Percentiles rank a stretch among this genome's conserved stretches.
These are phyloP conservation scores for Protomyces inouyei DNA, from an alignment of 1,139 yeast species.

Conservation along the genomic window DNA sequence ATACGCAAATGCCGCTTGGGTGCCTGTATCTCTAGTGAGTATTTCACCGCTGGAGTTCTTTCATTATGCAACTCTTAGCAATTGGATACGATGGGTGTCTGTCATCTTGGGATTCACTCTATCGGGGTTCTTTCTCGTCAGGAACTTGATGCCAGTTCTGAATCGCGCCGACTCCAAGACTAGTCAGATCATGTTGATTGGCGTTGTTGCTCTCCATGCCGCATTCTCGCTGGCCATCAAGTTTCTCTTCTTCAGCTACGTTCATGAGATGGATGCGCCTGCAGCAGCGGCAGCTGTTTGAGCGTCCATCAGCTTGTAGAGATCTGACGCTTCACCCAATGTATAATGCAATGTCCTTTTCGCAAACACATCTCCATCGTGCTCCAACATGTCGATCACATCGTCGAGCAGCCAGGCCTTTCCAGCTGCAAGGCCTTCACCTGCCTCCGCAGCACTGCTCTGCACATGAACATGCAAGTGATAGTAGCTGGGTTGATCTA, in stretches of 20 bases:
- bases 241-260: constrained; percentile 38
- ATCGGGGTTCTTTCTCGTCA: constrained; percentile 41
- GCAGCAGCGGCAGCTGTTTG: background rate
- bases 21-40: constrained; percentile 60
- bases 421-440: constrained; percentile 68
- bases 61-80: constrained; percentile 39
- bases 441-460: constrained; percentile 67
- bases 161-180: constrained; percentile 38
- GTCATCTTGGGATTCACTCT: constrained; percentile 41
- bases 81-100: constrained; percentile 41
- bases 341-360: constrained; percentile 52
- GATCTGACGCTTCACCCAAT: constrained; percentile 70
- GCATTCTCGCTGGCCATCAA: constrained; percentile 43
- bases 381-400: constrained; percentile 66
- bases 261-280: constrained; percentile 1
- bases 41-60: constrained; percentile 42
- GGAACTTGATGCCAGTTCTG: constrained; percentile 40
- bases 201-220: constrained; percentile 40
- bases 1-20: constrained; percentile 72
- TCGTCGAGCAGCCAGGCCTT: constrained; percentile 79
- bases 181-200: constrained; percentile 38
- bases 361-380: constrained; percentile 48
- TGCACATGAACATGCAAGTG: constrained; percentile 94
- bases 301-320: constrained; percentile 48
- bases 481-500: constrained; percentile 85